Conservation (phyloP, 495 filamentous ascomycete genomes). For the Pyrenula massariospora region DNA sequence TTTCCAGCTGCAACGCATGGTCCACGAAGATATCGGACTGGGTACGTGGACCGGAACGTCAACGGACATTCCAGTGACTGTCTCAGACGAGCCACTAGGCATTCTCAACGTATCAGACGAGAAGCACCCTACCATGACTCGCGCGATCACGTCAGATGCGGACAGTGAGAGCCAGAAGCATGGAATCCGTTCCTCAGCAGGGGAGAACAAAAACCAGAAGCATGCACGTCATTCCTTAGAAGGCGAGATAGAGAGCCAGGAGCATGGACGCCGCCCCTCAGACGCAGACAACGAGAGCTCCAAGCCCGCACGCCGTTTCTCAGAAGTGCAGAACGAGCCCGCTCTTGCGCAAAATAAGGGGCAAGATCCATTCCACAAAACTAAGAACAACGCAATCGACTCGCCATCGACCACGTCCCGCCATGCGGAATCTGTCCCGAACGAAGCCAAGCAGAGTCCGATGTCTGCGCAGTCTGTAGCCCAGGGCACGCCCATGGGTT, state of each 20-base stretch:
- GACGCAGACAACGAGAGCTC: neutral
- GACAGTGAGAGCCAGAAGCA: neutral
- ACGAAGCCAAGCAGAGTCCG: neutral
- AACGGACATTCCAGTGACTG: neutral
- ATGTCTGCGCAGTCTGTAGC: neutral
- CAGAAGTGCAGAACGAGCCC: neutral
- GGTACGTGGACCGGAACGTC: neutral
- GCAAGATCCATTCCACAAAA: neutral
- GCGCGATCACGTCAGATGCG: neutral
- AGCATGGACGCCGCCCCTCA: too few relatives aligned
- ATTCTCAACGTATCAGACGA: neutral
- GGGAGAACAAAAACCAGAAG: neutral
- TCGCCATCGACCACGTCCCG: neutral
- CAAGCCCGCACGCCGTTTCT: neutral
- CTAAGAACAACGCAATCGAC: neutral
- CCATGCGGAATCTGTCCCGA: too few relatives aligned
- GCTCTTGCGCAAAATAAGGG: neutral
- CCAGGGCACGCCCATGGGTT: neutral
- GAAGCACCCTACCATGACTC: neutral
- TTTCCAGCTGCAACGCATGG: constrained; percentile 15
- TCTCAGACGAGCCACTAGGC: neutral
- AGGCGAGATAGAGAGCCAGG: too few relatives aligned
- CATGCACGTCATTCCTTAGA: neutral
- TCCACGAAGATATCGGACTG: constrained; percentile 15
- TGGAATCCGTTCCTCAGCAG: neutral